These are phyloP conservation scores for Alternaria gaisen DNA, from an alignment of 2,329 filamentous ascomycete genomes.

Conservation along the genomic window DNA sequence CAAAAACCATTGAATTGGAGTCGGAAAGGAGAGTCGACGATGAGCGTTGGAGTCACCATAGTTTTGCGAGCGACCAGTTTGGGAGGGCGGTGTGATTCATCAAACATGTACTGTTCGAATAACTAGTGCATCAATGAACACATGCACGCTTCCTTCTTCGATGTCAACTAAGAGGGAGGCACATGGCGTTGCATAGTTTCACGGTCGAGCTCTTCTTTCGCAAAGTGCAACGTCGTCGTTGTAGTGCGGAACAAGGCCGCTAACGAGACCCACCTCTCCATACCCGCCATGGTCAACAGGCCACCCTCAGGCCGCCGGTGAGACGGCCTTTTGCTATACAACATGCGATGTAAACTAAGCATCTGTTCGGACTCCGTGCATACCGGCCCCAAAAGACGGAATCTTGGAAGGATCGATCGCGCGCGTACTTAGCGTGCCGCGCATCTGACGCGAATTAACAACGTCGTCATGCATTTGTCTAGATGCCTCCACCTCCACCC, in stretches of 20 bases:
- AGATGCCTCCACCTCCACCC: constrained; percentile 22
- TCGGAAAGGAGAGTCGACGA: constrained; percentile 1
- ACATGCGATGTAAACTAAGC: not conserved
- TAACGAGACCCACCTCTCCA: not conserved
- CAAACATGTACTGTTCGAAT: not conserved
- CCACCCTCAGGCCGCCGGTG: not conserved
- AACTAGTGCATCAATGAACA: not conserved
- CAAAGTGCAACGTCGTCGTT: not conserved
- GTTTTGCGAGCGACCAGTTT: not conserved
- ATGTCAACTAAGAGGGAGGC: not conserved
- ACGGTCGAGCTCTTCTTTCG: not conserved
- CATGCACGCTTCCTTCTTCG: not conserved
- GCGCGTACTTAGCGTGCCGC: constrained; percentile 25
- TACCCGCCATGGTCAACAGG: not conserved
- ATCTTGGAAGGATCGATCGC: constrained; percentile 5
- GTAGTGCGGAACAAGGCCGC: not conserved
- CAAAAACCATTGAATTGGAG: constrained; percentile 19
- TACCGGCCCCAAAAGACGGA: constrained; percentile 12
- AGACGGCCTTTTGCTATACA: not conserved
- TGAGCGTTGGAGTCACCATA: not conserved
- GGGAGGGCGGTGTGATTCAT: constrained; percentile 2
- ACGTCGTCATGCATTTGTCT: constrained; percentile 37
- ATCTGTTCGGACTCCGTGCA: constrained; percentile 4
- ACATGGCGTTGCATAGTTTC: not conserved
- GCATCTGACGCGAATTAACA: constrained; percentile 21